Base-by-base conservation (phyloP, 306 rosid genomes). In the Ormosia semicastrata region DNA sequence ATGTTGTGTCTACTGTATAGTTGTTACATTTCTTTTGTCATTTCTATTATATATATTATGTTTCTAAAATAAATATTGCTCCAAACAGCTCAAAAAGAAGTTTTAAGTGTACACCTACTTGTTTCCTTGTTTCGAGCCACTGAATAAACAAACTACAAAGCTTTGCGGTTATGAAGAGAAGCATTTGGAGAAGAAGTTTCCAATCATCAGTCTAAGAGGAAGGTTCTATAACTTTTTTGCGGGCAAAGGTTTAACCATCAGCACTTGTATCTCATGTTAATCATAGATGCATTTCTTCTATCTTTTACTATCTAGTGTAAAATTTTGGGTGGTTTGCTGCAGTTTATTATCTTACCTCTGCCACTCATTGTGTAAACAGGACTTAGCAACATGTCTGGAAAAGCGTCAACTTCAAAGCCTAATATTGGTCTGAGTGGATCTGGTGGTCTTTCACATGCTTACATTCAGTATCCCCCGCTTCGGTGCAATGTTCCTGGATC, bases 371-470 rank as follows among this genome's bases (percentile, higher is more conserved):
- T 70, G 70, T 52, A 75, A 82, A 71, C 78, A 15, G 60, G 36
- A 63, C 84, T 65, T 68, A 15, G 44, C 59, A 77, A 83, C n/a
- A 95, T 95, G 99, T 84, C 97, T 40, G 93, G 92, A 71, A 88
- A 87, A 88, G 91, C 99, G 81, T 89, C 97, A 43, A 90, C 93
- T 74, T 95, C 97, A 53, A 94, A 88, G 81, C 87, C 94, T 70
- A 89, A 81, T 82, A 87, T 82, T 71, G 88, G 89, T 88, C 76
- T 92, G 88, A 92, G 88, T 66, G 92, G 93, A 54, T 90, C 94
- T 36, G 87, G 88, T 81, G 97, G 92, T 67, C 89, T 95, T 80
- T 95, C 99, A 79, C 99, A 95, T 89, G 93, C 89, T 82, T 95
- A 90, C 86, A 85, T 89, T 85, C 94, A 76, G 82, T 85, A 88